Percentiles rank a stretch among this genome's conserved stretches.
phyloP scores from a whole-genome alignment of 345 rosid genomes.

The Raphanus sativus region DNA sequence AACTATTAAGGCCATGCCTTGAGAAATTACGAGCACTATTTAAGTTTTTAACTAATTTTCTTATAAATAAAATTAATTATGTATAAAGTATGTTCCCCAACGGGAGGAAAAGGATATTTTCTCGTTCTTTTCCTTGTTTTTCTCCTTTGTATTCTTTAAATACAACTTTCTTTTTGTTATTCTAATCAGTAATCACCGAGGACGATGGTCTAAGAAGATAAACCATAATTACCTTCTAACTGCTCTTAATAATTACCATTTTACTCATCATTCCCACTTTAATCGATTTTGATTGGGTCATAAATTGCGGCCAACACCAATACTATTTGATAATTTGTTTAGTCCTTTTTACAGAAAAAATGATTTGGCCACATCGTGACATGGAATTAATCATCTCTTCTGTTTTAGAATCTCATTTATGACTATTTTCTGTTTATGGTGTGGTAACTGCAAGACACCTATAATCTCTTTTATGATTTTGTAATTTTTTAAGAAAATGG shows the following conservation, averaged over 20 bases:
- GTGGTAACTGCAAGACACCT: background rate
- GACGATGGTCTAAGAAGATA: background rate
- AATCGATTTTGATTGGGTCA: slow-evolving; percentile 20
- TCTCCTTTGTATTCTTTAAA: background rate
- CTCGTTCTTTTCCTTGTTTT: background rate
- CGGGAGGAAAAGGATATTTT: slow-evolving; percentile 25
- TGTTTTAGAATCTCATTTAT: background rate
- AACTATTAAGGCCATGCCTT: slow-evolving; percentile 28
- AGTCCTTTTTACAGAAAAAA: background rate
- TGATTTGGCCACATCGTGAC: slow-evolving; percentile 8
- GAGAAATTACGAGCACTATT: slow-evolving; percentile 20
- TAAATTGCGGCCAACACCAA: slow-evolving; percentile 8
- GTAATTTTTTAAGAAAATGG: too few relatives aligned
- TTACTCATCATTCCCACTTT: slow-evolving; percentile 14
- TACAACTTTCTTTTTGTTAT: background rate
- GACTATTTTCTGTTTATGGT: background rate
- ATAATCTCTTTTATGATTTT: background rate
- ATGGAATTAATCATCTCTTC: background rate
- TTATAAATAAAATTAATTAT: background rate
- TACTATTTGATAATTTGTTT: background rate
- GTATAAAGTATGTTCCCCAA: slow-evolving; percentile 32
- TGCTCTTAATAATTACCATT: background rate
- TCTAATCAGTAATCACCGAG: background rate
- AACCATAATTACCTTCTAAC: slow-evolving; percentile 9
- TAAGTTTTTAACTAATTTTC: slow-evolving; percentile 6